These are phyloP conservation scores for Yarrowia galli DNA, from an alignment of 1,139 yeast genomes.

Conservation along the genomic window DNA sequence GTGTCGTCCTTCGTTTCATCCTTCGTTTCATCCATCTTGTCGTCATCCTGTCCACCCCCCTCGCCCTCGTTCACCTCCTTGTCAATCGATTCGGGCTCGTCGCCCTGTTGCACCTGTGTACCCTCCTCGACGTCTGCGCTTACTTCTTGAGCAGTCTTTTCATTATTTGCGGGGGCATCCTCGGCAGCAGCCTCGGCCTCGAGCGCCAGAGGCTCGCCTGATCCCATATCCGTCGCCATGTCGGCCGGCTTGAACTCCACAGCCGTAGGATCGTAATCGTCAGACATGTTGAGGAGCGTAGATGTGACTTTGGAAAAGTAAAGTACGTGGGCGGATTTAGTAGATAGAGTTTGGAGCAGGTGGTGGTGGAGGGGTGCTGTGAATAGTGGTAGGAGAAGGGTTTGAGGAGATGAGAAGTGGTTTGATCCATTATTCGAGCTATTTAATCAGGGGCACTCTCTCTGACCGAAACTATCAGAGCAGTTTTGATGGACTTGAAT, in stretches of 20 bases:
- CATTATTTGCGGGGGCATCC: background rate
- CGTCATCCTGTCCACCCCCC: background rate
- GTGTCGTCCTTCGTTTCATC: background rate
- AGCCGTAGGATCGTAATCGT: slow-evolving; percentile 18
- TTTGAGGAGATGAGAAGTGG: too few relatives aligned
- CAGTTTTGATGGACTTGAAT: background rate
- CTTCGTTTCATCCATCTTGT: background rate
- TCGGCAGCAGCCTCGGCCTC: background rate
- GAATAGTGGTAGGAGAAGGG: too few relatives aligned
- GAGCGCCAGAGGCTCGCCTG: slow-evolving; percentile 19
- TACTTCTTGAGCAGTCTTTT: background rate
- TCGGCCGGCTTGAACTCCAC: slow-evolving; percentile 22
- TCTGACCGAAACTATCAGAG: background rate
- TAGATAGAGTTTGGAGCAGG: background rate
- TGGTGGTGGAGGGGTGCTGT: background rate
- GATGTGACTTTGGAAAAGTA: background rate
- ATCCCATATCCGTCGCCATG: background rate
- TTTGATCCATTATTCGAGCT: too few relatives aligned
- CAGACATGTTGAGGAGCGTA: slow-evolving; percentile 11
- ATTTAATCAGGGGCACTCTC: background rate
- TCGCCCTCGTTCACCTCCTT: background rate
- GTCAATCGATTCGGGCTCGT: background rate
- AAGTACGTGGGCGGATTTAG: background rate
- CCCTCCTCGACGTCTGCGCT: background rate
- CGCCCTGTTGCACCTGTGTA: background rate